These are phyloP conservation scores for Coemansia aciculifera DNA, from an alignment of 192 early-diverging fungal genomes.

Conservation along the genomic window DNA sequence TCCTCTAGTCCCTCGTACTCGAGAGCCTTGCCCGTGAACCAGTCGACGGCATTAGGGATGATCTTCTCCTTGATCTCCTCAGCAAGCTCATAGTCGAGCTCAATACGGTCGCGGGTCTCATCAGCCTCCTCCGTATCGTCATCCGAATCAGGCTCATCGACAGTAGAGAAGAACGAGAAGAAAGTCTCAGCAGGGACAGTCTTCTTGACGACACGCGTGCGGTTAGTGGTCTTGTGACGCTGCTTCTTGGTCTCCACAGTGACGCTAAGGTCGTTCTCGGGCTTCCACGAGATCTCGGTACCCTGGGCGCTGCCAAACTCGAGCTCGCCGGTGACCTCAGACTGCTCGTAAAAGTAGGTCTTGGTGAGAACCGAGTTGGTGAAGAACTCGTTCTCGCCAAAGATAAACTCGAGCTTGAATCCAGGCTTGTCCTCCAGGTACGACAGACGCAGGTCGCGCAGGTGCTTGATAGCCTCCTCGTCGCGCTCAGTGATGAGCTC, in stretches of 20 bases:
- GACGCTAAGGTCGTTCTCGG: conserved; percentile 92
- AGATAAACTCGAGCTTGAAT: conserved; percentile 93
- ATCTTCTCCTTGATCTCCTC: conserved; percentile 99
- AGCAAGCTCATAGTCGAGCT: conserved; percentile 94
- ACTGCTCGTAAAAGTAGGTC: conserved; percentile 90
- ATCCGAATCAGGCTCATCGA: conserved; percentile 73
- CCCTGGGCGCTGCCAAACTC: conserved; percentile 93
- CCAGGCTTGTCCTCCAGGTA: conserved; percentile 89
- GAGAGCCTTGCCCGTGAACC: conserved; percentile 98
- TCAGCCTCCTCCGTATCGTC: conserved; percentile 73
- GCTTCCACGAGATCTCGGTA: conserved; percentile 93
- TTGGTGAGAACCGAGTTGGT: conserved; percentile 84
- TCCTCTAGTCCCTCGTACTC: conserved; percentile 62
- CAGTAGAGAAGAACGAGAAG: conserved; percentile 92
- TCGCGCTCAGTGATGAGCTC: conserved; percentile 92
- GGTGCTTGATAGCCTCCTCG: conserved; percentile 82
- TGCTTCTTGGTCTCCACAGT: conserved; percentile 98
- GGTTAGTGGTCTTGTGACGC: conserved; percentile 98
- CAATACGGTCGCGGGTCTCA: conserved; percentile 82
- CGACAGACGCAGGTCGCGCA: conserved; percentile 83
- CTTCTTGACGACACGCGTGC: conserved; percentile 96
- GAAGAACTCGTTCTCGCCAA: conserved; percentile 88
- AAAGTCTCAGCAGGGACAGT: conserved; percentile 95
- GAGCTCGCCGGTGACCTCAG: conserved; percentile 77
- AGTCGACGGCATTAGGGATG: conserved; percentile 93